A percentile compares a stretch with the other conserved stretches of the same genome.
These are phyloP conservation scores for Globisporangium canariense DNA, from an alignment of 352 stramenopile species.

Conservation along the genomic window DNA sequence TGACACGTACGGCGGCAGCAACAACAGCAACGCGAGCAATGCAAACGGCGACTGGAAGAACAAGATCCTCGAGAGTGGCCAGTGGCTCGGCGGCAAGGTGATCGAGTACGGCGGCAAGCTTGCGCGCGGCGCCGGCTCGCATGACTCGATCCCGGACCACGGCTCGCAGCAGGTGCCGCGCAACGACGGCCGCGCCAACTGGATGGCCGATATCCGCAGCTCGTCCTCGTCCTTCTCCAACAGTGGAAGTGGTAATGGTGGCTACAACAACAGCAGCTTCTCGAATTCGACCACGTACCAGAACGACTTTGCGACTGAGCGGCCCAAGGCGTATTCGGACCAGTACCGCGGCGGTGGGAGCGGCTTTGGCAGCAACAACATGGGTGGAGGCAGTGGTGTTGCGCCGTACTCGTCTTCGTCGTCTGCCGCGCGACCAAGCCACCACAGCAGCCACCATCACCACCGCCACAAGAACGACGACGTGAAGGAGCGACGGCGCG, in stretches of 20 bases:
- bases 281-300: slow-evolving; percentile 36
- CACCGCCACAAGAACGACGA: slow-evolving; percentile 19
- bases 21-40: background rate
- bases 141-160: slow-evolving; percentile 49
- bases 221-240: slow-evolving; percentile 36
- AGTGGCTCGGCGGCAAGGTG: slow-evolving; percentile 71
- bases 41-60: slow-evolving; percentile 58
- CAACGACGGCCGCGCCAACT: slow-evolving; percentile 72
- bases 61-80: slow-evolving; percentile 62
- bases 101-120: slow-evolving; percentile 67
- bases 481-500: slow-evolving; percentile 24
- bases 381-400: background rate
- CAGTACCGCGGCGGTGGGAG: background rate
- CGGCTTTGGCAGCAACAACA: slow-evolving; percentile 11
- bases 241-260: slow-evolving; percentile 19
- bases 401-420: slow-evolving; percentile 11
- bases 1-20: slow-evolving; percentile 26
- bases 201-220: slow-evolving; percentile 73
- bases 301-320: slow-evolving; percentile 70
- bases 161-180: slow-evolving; percentile 36
- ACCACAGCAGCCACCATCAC: slow-evolving; percentile 11
- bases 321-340: slow-evolving; percentile 54
- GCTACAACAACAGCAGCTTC: slow-evolving; percentile 16
- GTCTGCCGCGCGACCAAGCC: slow-evolving; percentile 2
- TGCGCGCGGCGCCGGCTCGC: slow-evolving; percentile 31